Percentiles rank a stretch among this genome's conserved stretches.
Evolutionary conservation across 768 basidiomycete species (phyloP).

Genomic region (Pleurotus cornucopiae): DNA sequence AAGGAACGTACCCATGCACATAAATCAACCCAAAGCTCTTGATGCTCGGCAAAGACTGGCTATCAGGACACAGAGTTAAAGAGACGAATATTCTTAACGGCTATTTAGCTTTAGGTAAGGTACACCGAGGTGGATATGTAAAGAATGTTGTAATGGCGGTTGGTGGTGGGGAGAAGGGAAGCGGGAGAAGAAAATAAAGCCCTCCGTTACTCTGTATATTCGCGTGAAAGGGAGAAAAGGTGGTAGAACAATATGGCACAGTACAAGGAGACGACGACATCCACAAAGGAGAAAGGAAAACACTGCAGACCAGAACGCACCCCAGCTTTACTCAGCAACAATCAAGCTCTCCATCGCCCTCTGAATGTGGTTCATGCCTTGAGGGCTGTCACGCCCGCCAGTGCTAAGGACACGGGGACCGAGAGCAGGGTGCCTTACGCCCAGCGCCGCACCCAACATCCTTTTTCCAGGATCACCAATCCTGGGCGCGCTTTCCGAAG

Average conservation of each 20-base stretch:
- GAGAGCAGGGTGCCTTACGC: constrained; percentile 75
- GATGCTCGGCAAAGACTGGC: background rate
- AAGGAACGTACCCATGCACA: too few relatives aligned
- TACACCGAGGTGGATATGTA: background rate
- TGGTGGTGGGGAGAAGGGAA: background rate
- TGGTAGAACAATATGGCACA: constrained; percentile 1
- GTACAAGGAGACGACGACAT: background rate
- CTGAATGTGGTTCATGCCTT: constrained; percentile 61
- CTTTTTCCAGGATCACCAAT: constrained; percentile 88
- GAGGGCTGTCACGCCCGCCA: constrained; percentile 32
- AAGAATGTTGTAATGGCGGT: constrained; percentile 5
- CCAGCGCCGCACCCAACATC: constrained; percentile 84
- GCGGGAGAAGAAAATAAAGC: background rate
- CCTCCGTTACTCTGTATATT: constrained; percentile 8
- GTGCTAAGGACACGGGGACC: constrained; percentile 55
- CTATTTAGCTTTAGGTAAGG: background rate
- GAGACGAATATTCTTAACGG: too few relatives aligned
- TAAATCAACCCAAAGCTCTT: background rate
- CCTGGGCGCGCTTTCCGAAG: constrained; percentile 45
- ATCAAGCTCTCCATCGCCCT: constrained; percentile 72
- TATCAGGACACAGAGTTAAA: too few relatives aligned
- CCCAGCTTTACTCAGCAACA: constrained; percentile 55
- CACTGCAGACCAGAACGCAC: background rate
- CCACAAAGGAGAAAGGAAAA: constrained; percentile 7
- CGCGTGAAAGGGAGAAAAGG: background rate